Conservation (phyloP, 2,329 filamentous ascomycete species). For the Neoscytalidium dimidiatum region DNA sequence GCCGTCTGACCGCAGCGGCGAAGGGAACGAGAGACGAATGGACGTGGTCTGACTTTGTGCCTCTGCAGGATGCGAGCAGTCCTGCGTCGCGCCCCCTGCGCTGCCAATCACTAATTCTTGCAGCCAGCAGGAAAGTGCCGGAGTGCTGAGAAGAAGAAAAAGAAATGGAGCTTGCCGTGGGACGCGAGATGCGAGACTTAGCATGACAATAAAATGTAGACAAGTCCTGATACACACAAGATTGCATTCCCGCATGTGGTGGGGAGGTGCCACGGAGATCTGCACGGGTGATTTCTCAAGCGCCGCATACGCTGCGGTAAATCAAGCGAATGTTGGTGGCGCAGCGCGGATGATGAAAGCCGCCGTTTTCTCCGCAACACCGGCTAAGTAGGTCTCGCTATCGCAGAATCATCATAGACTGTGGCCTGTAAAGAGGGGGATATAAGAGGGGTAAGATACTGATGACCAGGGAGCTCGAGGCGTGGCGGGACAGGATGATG, state of each 20-base stretch:
- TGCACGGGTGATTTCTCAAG: constrained; percentile 4
- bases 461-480: background rate
- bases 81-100: background rate
- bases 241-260: background rate
- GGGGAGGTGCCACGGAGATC: background rate
- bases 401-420: background rate
- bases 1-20: too few relatives aligned
- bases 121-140: background rate
- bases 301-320: background rate
- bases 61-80: background rate
- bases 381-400: background rate
- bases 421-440: background rate
- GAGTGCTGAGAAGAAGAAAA: background rate
- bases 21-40: background rate
- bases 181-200: background rate
- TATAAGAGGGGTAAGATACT: background rate
- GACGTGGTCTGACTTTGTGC: background rate
- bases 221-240: background rate
- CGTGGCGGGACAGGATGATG: background rate
- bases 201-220: background rate
- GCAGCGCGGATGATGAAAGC: constrained; percentile 9
- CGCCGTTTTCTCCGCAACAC: background rate
- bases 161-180: background rate
- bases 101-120: background rate
- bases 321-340: constrained; percentile 1